phyloP scores from a whole-genome alignment of 331 rosid species.

The Acacia concinna region DNA sequence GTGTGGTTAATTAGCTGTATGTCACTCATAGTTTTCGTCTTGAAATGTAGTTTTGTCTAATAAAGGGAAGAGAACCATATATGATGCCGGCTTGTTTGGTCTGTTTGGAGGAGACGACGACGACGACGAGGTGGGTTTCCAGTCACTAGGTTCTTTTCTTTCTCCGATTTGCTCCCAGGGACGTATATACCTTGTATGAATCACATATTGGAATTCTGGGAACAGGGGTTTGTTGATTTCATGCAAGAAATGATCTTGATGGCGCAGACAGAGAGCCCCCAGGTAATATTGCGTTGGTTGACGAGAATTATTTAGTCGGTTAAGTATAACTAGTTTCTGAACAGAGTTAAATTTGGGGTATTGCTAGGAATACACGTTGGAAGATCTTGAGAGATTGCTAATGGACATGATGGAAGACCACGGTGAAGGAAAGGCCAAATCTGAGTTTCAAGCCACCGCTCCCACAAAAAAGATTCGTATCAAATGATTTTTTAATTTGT shows the following conservation, averaged over 20 bases:
- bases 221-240: conserved; percentile 48
- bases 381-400: conserved; percentile 39
- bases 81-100: conserved; percentile 51
- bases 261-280: conserved; percentile 29
- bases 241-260: conserved; percentile 47
- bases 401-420: conserved; percentile 27
- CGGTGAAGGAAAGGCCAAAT: conserved; percentile 6
- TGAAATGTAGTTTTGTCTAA: conserved; percentile 35
- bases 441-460: conserved; percentile 23
- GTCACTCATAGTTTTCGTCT: background rate
- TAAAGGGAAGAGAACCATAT: conserved; percentile 40
- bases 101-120: conserved; percentile 43
- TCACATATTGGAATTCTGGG: conserved; percentile 5
- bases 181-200: background rate
- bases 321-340: background rate
- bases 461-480: conserved; percentile 30
- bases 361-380: conserved; percentile 22
- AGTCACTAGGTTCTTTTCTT: background rate
- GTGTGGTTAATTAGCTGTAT: background rate
- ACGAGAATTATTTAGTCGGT: background rate
- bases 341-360: background rate
- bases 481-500: conserved; percentile 14
- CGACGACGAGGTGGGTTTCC: conserved; percentile 29
- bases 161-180: background rate
- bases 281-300: conserved; percentile 13